A percentile compares a stretch with the other conserved stretches of the same genome.
phyloP scores from a whole-genome alignment of 208 protist species.

The Trypanosoma cruzi region DNA sequence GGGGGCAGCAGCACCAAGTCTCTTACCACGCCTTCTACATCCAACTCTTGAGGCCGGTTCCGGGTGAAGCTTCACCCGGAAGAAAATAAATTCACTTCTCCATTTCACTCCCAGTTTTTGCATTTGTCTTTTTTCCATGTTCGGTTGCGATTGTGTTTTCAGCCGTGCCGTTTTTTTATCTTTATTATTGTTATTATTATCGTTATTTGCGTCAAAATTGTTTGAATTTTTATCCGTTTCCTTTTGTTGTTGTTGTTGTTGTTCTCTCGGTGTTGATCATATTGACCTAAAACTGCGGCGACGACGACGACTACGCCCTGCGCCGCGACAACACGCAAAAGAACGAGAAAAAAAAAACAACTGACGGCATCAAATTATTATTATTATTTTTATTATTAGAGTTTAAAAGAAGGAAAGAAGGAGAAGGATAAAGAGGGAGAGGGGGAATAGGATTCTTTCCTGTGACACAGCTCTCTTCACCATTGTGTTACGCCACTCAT shows the following conservation, averaged over 20 bases:
- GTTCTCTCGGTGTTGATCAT: not conserved
- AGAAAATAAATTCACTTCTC: too few species aligned
- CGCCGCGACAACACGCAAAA: too few species aligned
- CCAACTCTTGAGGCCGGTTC: slow-evolving; percentile 15
- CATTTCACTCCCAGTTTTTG: too few species aligned
- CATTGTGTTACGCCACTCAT: not conserved
- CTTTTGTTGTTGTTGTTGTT: not conserved
- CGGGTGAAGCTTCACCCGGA: not conserved
- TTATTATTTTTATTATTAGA: not conserved
- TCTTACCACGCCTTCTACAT: slow-evolving; percentile 43
- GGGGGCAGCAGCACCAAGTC: slow-evolving; percentile 23
- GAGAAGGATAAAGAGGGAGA: not conserved
- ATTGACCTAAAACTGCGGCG: too few species aligned
- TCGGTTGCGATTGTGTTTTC: not conserved
- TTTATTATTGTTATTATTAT: not conserved
- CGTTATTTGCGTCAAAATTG: slow-evolving; percentile 4
- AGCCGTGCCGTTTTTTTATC: not conserved
- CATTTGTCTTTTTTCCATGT: slow-evolving; percentile 28
- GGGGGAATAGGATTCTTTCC: not conserved
- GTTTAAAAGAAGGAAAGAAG: not conserved
- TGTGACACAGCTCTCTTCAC: not conserved
- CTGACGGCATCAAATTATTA: not conserved
- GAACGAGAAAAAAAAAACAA: too few species aligned
- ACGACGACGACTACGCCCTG: too few species aligned
- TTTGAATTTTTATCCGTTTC: not conserved